Evolutionary conservation across 345 rosid genomes (phyloP), one percentile per base, ranked within the genome.

Genomic region (Capsella bursapastoris): DNA sequence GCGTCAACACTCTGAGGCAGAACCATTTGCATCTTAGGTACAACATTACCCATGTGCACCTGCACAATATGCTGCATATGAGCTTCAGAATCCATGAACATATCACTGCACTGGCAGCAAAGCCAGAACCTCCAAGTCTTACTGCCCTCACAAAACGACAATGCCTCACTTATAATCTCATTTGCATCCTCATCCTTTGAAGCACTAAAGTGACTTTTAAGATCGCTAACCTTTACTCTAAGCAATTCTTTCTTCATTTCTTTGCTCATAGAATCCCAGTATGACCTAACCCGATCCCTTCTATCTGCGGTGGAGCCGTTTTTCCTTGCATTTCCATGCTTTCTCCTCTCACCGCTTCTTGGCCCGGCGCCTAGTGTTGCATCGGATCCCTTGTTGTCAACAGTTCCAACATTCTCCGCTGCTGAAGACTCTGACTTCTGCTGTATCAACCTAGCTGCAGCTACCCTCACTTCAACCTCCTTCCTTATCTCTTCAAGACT

Each of bases 381-480:
- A 79, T 86, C 90, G 45, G 78, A 70, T 51, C 83, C 91, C 70
- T 80, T 83, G 29, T 82, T 87, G 59, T 51, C 73, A 75, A 76
- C 82, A 77, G 76, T 84, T 53, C 76, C 88, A 52, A 78, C 87
- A 29, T 27, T 68, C 34, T 73, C 82, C 31, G 72, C 58, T 64
- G 51, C 65, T 15, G 83, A 70, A 11, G 73, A 60, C 70, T 90
- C 97, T 3, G 92, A 78, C 72, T 86, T 90, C 86, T 90, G 97
- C 87, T 92, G 99, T 83, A 88, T 38, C 72, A 92, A 75, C 76
- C 89, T 85, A 32, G 91, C 94, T 12, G 99, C 98, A 51, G 97
- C 96, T 34, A 95, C 98, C 82, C 89, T 83, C 61, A 95, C 99
- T 82, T 95, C 99, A 78, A 92, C 85, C 89, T 90, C 99, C 73